Conservation (phyloP, 306 rosid species). For the Crotalaria pallida region DNA sequence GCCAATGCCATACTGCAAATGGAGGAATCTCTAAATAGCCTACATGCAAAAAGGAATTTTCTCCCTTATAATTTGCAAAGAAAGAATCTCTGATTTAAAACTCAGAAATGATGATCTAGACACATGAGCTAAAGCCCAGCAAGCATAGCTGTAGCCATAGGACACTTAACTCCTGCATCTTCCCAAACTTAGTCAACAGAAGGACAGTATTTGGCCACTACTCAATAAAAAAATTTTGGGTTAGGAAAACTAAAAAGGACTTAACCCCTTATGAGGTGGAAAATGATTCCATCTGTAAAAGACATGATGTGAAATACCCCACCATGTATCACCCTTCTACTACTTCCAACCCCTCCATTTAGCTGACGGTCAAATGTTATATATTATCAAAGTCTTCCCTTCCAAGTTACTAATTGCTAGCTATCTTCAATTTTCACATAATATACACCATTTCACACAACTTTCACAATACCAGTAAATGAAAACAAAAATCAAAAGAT, state of each 20-base stretch:
- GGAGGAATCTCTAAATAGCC: neutral
- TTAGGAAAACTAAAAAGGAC: too few relatives aligned
- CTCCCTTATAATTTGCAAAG: neutral
- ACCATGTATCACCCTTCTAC: neutral
- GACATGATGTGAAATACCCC: neutral
- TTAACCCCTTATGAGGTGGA: neutral
- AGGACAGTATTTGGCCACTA: too few relatives aligned
- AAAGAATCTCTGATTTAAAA: neutral
- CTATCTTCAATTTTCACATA: neutral
- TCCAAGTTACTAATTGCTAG: neutral
- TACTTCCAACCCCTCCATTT: neutral
- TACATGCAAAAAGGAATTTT: neutral
- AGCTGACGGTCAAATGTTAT: neutral
- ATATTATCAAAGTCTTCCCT: neutral
- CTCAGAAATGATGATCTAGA: neutral
- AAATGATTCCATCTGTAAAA: neutral
- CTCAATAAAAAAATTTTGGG: too few relatives aligned
- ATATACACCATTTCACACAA: neutral
- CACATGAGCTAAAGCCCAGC: slow-evolving; percentile 2
- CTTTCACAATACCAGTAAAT: neutral
- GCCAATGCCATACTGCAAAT: too few relatives aligned
- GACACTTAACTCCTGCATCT: neutral
- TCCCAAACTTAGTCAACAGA: too few relatives aligned
- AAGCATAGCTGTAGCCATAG: neutral
- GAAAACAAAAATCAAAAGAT: neutral